Base-by-base conservation (phyloP, 306 rosid species). In the Cucumis melo region DNA sequence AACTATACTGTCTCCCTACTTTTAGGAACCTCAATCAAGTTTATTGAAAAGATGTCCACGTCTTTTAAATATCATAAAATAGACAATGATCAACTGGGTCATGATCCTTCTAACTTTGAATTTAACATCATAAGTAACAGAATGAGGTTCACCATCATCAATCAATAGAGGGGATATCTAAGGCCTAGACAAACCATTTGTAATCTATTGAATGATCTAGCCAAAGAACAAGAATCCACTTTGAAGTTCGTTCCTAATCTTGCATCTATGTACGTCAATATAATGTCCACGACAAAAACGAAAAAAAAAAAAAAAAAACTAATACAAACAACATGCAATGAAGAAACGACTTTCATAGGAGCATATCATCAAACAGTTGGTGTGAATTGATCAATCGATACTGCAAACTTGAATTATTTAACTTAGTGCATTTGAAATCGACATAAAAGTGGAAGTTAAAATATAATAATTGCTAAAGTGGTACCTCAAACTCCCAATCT, bases 1-100 rank as follows among this genome's bases (percentile, higher is more conserved):
- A 84, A 80, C 71, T 90, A 75, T 90, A 89, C 42, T 39, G 83
- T 94, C 98, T 81, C 92, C 96, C 79, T 76, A 94, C 86, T 94
- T 95, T 78, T 32, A 83, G 75, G 95, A 90, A 78, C 87, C 85
- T 1, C 89, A 86, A 56, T 94, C 95, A 38, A 38, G 41, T 32
- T 32, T 32, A 32, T 2, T 32, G 5, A 2, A 32, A 32, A 32
- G 36, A 32, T 32, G 36, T 32, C 36, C 36, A 2, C 93, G 90
- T 83, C 36, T 82, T 86, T 59, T 93, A 95, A 60, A 92, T 79
- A 80, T 90, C 90, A 58, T 94, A 93, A 66, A 87, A 86, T 89
- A 93, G 92, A 64, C n/a, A 80, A 44, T 21, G 23, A 80, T 82
- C 88, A 78, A 53, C 34, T 32, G 53, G 57, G 32, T 86, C 88